A percentile compares a stretch with the other conserved stretches of the same genome.
Conservation (phyloP, 2,329 filamentous ascomycete species). For the Diaporthe citri region DNA sequence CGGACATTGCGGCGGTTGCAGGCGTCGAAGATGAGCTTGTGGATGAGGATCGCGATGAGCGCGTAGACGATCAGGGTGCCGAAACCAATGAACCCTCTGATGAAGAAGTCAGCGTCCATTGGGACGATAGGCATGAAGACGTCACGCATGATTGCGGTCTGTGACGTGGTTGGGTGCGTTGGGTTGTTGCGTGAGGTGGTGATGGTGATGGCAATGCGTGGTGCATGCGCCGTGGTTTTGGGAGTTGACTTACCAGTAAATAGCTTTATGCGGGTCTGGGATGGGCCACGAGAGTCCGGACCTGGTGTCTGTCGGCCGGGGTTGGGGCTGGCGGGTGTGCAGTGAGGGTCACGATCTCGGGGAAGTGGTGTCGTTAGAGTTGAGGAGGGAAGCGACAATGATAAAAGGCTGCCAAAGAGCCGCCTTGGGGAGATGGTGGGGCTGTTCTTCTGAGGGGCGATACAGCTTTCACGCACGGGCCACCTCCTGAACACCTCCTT, state of each 20-base stretch:
- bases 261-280: background rate
- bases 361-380: constrained; percentile 29
- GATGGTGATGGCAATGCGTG: background rate
- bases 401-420: constrained; percentile 31
- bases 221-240: background rate
- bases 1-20: constrained; percentile 48
- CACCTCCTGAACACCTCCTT: background rate
- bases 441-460: constrained; percentile 33
- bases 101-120: background rate
- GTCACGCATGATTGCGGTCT: background rate
- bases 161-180: no score
- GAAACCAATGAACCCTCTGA: background rate
- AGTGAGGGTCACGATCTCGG: background rate
- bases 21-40: background rate
- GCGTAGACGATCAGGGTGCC: background rate
- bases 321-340: background rate
- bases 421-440: constrained; percentile 39
- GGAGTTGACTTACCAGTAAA: background rate
- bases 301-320: background rate
- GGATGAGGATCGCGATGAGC: background rate
- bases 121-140: background rate
- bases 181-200: background rate
- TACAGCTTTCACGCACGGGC: constrained; percentile 22
- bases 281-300: background rate
- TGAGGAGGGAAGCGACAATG: background rate